Conservation (phyloP, 768 basidiomycete genomes). For the Dioszegia crocea region DNA sequence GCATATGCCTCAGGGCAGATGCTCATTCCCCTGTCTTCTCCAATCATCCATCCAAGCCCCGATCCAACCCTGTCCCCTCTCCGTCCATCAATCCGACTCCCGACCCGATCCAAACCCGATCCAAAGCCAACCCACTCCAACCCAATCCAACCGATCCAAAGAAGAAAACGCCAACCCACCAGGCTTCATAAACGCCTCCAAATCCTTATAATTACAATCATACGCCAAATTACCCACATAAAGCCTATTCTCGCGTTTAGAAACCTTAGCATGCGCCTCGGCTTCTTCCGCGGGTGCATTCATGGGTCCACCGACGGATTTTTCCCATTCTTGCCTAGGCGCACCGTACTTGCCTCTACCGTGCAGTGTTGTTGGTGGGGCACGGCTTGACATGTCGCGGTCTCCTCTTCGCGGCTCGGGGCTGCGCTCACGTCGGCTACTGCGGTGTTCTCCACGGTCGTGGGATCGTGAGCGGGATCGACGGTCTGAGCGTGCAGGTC, state of each 20-base stretch:
- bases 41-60: neutral
- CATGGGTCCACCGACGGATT: conserved; percentile 21
- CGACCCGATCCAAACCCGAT: no score
- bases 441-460: conserved; percentile 50
- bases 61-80: neutral
- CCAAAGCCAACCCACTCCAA: no score
- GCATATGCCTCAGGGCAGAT: no score
- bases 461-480: conserved; percentile 65
- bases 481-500: conserved; percentile 34
- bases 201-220: conserved; percentile 96
- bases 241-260: conserved; percentile 96
- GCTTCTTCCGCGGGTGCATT: conserved; percentile 68
- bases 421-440: conserved; percentile 14
- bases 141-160: conserved; percentile 8
- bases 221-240: conserved; percentile 99
- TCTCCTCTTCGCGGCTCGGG: conserved; percentile 46
- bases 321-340: conserved; percentile 19
- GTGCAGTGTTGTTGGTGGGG: conserved; percentile 16
- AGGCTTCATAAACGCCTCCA: conserved; percentile 99
- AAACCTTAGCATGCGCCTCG: conserved; percentile 87
- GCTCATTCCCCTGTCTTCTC: neutral
- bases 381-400: conserved; percentile 3
- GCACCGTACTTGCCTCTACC: conserved; percentile 18
- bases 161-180: conserved; percentile 65
- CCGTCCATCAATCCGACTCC: neutral